A percentile compares a stretch with the other conserved stretches of the same genome.
phyloP scores from a whole-genome alignment of 225 moss, liverwort and hornwort genomes.

The Takakia lepidozioides region DNA sequence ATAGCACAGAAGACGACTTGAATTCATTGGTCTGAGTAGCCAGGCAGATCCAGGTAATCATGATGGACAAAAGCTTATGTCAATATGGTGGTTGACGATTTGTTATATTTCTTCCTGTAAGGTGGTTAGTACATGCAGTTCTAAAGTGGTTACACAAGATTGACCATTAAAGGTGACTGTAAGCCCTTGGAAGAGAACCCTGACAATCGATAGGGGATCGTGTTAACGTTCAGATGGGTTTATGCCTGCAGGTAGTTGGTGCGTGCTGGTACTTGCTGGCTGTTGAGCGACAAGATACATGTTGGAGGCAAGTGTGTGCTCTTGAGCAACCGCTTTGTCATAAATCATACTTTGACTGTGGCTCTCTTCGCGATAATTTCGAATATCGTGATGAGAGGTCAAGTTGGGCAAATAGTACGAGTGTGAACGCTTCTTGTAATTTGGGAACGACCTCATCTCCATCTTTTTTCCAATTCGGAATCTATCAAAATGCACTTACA shows the following conservation, averaged over 20 bases:
- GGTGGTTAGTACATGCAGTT: no score
- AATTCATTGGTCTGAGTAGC: no score
- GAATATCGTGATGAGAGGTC: background rate
- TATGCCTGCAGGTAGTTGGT: constrained; percentile 49
- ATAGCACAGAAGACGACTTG: no score
- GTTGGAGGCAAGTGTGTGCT: constrained; percentile 24
- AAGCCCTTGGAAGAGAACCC: no score
- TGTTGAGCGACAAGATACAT: constrained; percentile 75
- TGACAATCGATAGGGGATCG: no score
- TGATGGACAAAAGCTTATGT: no score
- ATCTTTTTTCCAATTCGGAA: constrained; percentile 43
- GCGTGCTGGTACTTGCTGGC: constrained; percentile 73
- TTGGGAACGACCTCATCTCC: rapidly evolving
- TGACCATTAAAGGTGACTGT: no score
- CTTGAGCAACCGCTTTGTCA: background rate
- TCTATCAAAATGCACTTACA: constrained; percentile 27
- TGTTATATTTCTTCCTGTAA: no score
- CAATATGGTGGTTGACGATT: no score
- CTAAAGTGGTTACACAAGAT: no score
- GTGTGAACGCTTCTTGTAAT: constrained; percentile 11
- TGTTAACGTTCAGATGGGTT: no score
- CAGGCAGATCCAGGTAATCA: no score
- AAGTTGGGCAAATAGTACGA: constrained; percentile 13
- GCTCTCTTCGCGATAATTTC: constrained; percentile 4
- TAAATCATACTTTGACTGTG: constrained; percentile 21